These are phyloP conservation scores for Plasmodium blacklocki DNA, from an alignment of 169 alveolate species.

Conservation along the genomic window DNA sequence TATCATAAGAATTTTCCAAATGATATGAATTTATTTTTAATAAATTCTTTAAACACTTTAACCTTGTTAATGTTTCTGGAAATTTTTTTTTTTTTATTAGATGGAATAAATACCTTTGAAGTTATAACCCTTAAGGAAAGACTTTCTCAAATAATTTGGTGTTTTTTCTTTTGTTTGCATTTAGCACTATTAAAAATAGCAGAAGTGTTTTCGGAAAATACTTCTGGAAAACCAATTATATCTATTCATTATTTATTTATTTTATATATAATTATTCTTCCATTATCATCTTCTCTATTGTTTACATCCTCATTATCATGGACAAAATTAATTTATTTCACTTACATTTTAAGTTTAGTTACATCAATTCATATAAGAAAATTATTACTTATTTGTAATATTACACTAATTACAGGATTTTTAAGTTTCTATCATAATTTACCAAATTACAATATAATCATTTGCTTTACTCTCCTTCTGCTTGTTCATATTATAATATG, in stretches of 20 bases:
- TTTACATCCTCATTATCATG: constrained; percentile 68
- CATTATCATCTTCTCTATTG: constrained; percentile 48
- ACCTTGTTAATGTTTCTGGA: constrained; percentile 51
- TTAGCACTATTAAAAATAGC: constrained; percentile 49
- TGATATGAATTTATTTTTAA: constrained; percentile 46
- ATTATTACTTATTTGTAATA: constrained; percentile 9
- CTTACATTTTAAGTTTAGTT: constrained; percentile 33
- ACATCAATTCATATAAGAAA: constrained; percentile 62
- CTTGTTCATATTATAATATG: constrained; percentile 17
- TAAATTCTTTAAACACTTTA: constrained; percentile 31
- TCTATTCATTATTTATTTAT: constrained; percentile 39
- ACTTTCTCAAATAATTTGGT: constrained; percentile 54
- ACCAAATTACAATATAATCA: neutral
- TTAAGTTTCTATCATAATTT: constrained; percentile 37
- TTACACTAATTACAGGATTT: constrained; percentile 41
- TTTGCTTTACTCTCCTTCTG: constrained; percentile 39
- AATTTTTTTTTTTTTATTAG: constrained; percentile 62
- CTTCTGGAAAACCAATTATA: constrained; percentile 11
- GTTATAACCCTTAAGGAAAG: constrained; percentile 50
- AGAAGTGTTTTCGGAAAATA: constrained; percentile 42
- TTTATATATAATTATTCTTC: constrained; percentile 40
- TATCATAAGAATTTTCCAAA: constrained; percentile 21
- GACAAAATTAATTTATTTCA: constrained; percentile 47
- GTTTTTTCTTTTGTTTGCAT: constrained; percentile 47
- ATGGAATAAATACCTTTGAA: constrained; percentile 68